Percentiles rank a stretch among this genome's conserved stretches.
These are phyloP conservation scores for Trichoderma aggressivum DNA, from an alignment of 2,329 filamentous ascomycete genomes.

Conservation along the genomic window DNA sequence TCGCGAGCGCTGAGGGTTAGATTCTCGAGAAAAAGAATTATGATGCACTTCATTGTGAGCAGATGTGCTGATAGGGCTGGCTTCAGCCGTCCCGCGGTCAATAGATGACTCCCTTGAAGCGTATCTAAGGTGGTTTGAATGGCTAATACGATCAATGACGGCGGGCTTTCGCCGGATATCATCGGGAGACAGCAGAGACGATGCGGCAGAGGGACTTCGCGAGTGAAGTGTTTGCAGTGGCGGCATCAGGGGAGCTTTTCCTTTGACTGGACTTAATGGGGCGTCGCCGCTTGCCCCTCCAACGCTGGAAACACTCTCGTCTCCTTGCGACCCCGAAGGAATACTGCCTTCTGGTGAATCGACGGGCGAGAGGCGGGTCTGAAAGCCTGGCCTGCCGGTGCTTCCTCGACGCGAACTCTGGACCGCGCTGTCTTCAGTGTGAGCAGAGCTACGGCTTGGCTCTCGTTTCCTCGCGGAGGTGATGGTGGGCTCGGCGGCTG, in stretches of 20 bases:
- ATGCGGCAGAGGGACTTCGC: constrained; percentile 34
- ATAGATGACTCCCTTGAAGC: constrained; percentile 58
- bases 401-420: constrained; percentile 40
- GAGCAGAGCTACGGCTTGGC: constrained; percentile 39
- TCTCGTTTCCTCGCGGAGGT: constrained; percentile 46
- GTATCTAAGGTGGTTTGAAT: constrained; percentile 41
- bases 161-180: constrained; percentile 45
- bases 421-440: constrained; percentile 43
- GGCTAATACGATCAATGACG: constrained; percentile 55
- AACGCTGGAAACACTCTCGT: constrained; percentile 41
- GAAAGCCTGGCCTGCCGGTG: constrained; percentile 42
- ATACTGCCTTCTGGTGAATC: constrained; percentile 35
- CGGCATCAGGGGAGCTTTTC: constrained; percentile 31
- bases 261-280: constrained; percentile 39
- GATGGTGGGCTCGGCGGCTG: constrained; percentile 43
- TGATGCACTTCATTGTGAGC: constrained; percentile 58
- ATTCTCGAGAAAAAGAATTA: constrained; percentile 51
- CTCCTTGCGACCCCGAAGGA: constrained; percentile 36
- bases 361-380: constrained; percentile 34
- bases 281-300: constrained; percentile 46
- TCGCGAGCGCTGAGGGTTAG: constrained; percentile 42
- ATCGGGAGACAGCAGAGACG: constrained; percentile 36
- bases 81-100: constrained; percentile 54
- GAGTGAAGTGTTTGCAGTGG: constrained; percentile 35
- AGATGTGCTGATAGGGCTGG: constrained; percentile 56